Evolutionary conservation across 768 basidiomycete genomes (phyloP), one percentile per base, ranked within the genome.

Genomic region (Lactarius evosmus): DNA sequence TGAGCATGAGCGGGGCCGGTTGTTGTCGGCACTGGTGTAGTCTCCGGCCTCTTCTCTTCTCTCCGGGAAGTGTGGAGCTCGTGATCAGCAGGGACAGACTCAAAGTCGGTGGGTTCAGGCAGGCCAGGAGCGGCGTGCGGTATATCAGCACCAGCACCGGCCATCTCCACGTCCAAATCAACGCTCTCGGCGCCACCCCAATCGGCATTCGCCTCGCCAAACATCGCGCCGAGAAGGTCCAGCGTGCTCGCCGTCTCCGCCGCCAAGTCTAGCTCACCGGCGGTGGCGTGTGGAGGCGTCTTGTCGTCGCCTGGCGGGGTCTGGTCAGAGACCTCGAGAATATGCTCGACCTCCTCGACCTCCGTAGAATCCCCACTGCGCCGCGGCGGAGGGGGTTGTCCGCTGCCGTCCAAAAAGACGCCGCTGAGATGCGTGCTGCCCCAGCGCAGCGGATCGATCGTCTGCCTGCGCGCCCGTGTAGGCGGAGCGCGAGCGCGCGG

Each of bases 391-490:
- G n/a, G n/a, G n/a, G n/a, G n/a, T n/a, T n/a, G n/a, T 30, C 5
- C 30, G 49, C 9, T 36, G 4, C 66, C 63, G 36, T 74, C 87
- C 69, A 92, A 70, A 73, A 90, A 88, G 27, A 82, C 74, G 3
- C 89, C 91, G 62, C 83, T 88, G 69, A 92, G 69, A 72, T 91
- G 85, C 19, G 79, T 78, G 49, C 88, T 87, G 27, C 85, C 87
- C 79, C 84, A 93, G 56, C 80, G 80, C 17, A 83, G 81, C 67
- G 90, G 85, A 69, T 93, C 91, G 67, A 94, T 92, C 51, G 79
- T 85, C 62, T 79, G 78, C 62, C 82, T 75, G 63, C 87, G 77
- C 2, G 90, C 85, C 19, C 91, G 79, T 9, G 74, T 72, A 40
- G 82, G 83, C 0, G 84, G 83, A n/a, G 78, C 78, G 60, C 81